Evolutionary conservation across 805 yeast species (phyloP).

Genomic region (Metschnikowia cerradonensis): DNA sequence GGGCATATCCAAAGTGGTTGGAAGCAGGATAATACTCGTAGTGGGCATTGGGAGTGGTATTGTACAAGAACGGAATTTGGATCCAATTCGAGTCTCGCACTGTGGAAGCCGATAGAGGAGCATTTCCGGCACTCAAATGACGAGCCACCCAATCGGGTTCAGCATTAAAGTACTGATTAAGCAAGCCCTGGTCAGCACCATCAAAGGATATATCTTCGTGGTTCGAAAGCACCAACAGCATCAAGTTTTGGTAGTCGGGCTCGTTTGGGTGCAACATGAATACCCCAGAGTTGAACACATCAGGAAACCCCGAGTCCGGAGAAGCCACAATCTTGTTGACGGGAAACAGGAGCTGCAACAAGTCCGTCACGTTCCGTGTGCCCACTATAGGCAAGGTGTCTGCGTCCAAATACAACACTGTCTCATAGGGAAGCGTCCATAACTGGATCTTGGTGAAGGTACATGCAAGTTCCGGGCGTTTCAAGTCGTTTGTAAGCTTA

Average conservation of each 20-base stretch:
- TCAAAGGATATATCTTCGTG: constrained; percentile 48
- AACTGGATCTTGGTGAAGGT: constrained; percentile 19
- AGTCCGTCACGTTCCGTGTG: constrained; percentile 24
- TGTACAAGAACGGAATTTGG: constrained; percentile 73
- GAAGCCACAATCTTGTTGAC: constrained; percentile 17
- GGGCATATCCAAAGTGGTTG: constrained; percentile 37
- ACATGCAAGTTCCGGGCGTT: constrained; percentile 18
- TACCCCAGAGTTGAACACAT: constrained; percentile 20
- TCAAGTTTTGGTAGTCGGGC: constrained; percentile 26
- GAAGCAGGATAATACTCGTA: constrained; percentile 75
- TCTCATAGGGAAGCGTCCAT: constrained; percentile 18
- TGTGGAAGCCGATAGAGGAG: neutral
- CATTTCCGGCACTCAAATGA: constrained; percentile 7
- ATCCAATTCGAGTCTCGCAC: constrained; percentile 47
- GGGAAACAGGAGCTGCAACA: constrained; percentile 18
- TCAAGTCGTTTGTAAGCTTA: constrained; percentile 31
- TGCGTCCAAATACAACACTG: constrained; percentile 18
- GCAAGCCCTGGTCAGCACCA: constrained; percentile 90
- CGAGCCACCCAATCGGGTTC: constrained; percentile 38
- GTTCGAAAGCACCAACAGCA: constrained; percentile 18
- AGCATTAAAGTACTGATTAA: constrained; percentile 65
- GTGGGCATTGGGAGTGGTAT: constrained; percentile 64
- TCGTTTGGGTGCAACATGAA: constrained; percentile 15
- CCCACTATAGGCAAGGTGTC: constrained; percentile 18
- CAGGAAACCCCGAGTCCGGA: constrained; percentile 20